These are phyloP conservation scores for Solanum hybrid DNA, from an alignment of 305 asterid genomes.

Conservation along the genomic window DNA sequence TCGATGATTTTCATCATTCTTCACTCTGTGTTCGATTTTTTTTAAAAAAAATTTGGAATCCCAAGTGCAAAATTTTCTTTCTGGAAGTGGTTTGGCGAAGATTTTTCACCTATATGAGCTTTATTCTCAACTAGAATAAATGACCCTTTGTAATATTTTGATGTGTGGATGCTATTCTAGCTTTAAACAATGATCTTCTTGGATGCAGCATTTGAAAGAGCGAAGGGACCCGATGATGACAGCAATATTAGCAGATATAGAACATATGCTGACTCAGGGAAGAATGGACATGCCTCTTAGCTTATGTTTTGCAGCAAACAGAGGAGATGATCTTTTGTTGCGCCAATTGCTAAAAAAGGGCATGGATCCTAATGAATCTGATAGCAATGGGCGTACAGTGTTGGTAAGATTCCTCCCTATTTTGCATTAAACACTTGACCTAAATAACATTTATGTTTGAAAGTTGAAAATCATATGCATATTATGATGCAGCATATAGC, in stretches of 20 bases:
- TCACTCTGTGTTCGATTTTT: neutral
- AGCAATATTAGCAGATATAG: constrained; percentile 43
- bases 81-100: neutral
- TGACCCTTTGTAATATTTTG: neutral
- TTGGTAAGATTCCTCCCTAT: constrained; percentile 33
- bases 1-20: neutral
- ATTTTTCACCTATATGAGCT: neutral
- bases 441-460: neutral
- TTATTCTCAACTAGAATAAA: neutral
- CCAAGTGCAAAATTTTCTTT: neutral
- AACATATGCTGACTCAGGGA: constrained; percentile 71
- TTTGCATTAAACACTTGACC: neutral
- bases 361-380: constrained; percentile 58
- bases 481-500: constrained; percentile 49
- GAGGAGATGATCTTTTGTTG: constrained; percentile 64
- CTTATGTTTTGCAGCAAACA: constrained; percentile 72
- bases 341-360: constrained; percentile 59
- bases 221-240: constrained; percentile 43
- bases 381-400: constrained; percentile 48
- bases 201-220: constrained; percentile 57
- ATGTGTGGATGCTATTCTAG: neutral
- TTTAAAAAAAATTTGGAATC: neutral
- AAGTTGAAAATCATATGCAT: neutral
- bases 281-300: constrained; percentile 75
- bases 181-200: neutral